Evolutionary conservation across 2,329 filamentous ascomycete genomes (phyloP).

Genomic region (Akanthomyces muscarius): DNA sequence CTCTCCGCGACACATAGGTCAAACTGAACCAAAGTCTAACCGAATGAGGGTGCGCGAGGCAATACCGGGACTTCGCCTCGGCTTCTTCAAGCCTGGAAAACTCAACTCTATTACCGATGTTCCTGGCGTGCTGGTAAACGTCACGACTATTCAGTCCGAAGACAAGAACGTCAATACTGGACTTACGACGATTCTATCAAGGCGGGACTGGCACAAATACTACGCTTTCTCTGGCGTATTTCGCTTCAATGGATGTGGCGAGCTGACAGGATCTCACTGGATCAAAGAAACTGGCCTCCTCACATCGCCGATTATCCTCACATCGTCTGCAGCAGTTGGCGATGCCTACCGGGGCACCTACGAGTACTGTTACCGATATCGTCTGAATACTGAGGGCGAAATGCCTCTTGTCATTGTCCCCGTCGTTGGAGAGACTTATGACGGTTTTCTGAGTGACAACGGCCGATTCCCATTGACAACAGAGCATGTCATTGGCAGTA

Average conservation of each 20-base stretch:
- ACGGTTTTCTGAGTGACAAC: conserved; percentile 58
- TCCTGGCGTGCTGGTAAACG: conserved; percentile 44
- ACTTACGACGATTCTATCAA: conserved; percentile 46
- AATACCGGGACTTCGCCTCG: conserved; percentile 41
- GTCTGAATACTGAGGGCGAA: conserved; percentile 38
- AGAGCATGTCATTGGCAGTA: conserved; percentile 50
- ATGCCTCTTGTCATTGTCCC: conserved; percentile 54
- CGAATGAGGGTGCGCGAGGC: conserved; percentile 35
- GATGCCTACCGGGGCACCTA: conserved; percentile 56
- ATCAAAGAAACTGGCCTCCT: conserved; percentile 58
- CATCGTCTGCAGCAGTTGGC: conserved; percentile 55
- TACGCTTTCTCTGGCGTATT: conserved; percentile 50
- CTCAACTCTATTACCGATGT: conserved; percentile 51
- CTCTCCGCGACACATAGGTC: not conserved
- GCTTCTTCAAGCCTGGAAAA: conserved; percentile 39
- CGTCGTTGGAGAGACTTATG: conserved; percentile 60
- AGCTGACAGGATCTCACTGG: conserved; percentile 59
- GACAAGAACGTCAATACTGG: conserved; percentile 43
- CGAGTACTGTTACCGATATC: conserved; percentile 48
- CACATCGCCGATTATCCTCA: conserved; percentile 57
- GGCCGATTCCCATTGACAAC: conserved; percentile 51
- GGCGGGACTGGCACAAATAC: conserved; percentile 40
- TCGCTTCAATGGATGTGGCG: conserved; percentile 61
- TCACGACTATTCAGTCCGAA: conserved; percentile 37
- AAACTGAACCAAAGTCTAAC: not conserved